Evolutionary conservation across 2,329 filamentous ascomycete species (phyloP), one percentile per base, ranked within the genome.

Genomic region (Hymenoscyphus salicellus): DNA sequence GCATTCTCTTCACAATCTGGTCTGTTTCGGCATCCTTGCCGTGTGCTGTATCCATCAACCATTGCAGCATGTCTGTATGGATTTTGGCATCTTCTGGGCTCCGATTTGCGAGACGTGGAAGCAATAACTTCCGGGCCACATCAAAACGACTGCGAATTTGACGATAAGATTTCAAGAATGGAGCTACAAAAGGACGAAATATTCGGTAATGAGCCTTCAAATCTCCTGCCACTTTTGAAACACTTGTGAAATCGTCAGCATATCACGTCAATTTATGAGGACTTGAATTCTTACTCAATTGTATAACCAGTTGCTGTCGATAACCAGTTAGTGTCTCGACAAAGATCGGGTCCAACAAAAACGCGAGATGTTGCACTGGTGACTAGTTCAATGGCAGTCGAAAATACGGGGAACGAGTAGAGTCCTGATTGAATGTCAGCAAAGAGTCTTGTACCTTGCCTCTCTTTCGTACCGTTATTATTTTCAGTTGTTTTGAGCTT

Each of bases 11-110:
- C 16, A 52, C 41, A n/a, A 61, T 32, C 7, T 49, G n/a, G 14
- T 49, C n/a, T 1, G 41, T n/a, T 20, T 61, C 58, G 2, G 23
- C 41, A n/a, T 49, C 58, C 4, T 11, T 41, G 4, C 43, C 60
- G 30, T 23, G 41, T 10, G 63, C 63, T 32, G 55, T 30, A 2
- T 65, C 60, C 5, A n/a, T 14, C 17, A 61, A 46, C 20, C 14
- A 55, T 32, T 43, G 30, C 23, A n/a, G 14, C 38, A 52, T 58
- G 58, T 64, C 63, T 20, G 2, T 52, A 17, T 62, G 57, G 8
- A 20, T 55, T n/a, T 59, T 57, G n/a, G 10, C 38, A 17, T 46
- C 17, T 3, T 23, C 43, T 5, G 43, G n/a, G 8, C 0, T 20
- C 6, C 43, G 43, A 46, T 46, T 46, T 10, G 10, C 30, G 57